These are phyloP conservation scores for Xylariaceae sp. DNA, from an alignment of 2,329 filamentous ascomycete genomes.

Conservation along the genomic window DNA sequence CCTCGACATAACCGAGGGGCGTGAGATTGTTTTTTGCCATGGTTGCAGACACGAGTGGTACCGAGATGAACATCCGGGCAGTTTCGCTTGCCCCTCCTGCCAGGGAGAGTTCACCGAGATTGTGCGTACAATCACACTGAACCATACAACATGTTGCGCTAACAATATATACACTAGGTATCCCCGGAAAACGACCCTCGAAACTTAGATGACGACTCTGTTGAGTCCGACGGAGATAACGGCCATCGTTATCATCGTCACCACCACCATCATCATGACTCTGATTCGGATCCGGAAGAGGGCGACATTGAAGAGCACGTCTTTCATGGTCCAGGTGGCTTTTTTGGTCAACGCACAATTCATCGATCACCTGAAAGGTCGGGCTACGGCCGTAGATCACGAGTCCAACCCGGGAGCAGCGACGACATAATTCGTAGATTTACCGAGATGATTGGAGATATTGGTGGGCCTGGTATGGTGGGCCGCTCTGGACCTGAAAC, in stretches of 20 bases:
- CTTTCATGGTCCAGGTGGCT: slow-evolving; percentile 48
- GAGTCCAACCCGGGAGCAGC: slow-evolving; percentile 33
- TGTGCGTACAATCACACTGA: slow-evolving; percentile 58
- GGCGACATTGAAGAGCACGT: slow-evolving; percentile 63
- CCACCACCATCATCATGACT: slow-evolving; percentile 34
- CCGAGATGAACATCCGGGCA: slow-evolving; percentile 63
- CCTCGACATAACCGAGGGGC: slow-evolving; percentile 57
- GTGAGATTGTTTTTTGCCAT: slow-evolving; percentile 87
- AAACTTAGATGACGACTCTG: slow-evolving; percentile 38
- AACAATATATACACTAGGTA: slow-evolving; percentile 53
- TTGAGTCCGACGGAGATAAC: slow-evolving; percentile 41
- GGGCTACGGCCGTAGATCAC: slow-evolving; percentile 21
- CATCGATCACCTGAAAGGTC: slow-evolving; percentile 34
- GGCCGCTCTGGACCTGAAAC: slow-evolving; percentile 38
- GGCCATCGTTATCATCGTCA: not conserved
- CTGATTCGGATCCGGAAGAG: slow-evolving; percentile 65
- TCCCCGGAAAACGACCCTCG: slow-evolving; percentile 69
- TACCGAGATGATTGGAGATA: slow-evolving; percentile 43
- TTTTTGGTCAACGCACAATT: slow-evolving; percentile 49
- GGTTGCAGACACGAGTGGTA: slow-evolving; percentile 83
- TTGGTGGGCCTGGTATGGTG: slow-evolving; percentile 28
- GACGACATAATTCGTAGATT: slow-evolving; percentile 50
- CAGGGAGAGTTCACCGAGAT: slow-evolving; percentile 83
- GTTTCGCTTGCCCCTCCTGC: slow-evolving; percentile 79
- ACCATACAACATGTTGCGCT: slow-evolving; percentile 13